Conservation (phyloP, 371 early-diverging fungal genomes). For the Chytridiales sp. region DNA sequence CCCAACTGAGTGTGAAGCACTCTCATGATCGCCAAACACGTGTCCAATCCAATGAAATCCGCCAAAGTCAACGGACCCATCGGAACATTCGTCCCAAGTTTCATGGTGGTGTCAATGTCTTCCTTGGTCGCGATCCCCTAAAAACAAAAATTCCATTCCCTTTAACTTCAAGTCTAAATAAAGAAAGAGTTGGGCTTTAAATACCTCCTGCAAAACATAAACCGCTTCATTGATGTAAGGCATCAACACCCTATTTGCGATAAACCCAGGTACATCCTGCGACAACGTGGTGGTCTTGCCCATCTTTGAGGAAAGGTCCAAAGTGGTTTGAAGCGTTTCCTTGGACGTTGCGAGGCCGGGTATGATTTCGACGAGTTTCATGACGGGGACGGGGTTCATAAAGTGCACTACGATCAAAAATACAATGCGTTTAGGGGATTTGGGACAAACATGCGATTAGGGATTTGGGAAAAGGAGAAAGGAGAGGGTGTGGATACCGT, state of each 20-base stretch:
- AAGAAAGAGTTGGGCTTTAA: slow-evolving; percentile 13
- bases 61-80: slow-evolving; percentile 98
- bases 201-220: slow-evolving; percentile 82
- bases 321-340: slow-evolving; percentile 70
- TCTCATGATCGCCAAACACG: slow-evolving; percentile 94
- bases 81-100: slow-evolving; percentile 92
- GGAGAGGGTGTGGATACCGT: too few relatives aligned
- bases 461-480: too few relatives aligned
- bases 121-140: slow-evolving; percentile 89
- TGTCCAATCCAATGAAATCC: slow-evolving; percentile 97
- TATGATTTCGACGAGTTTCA: slow-evolving; percentile 97
- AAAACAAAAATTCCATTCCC: slow-evolving; percentile 5
- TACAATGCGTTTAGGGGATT: too few relatives aligned
- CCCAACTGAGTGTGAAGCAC: slow-evolving; percentile 93
- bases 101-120: slow-evolving; percentile 98
- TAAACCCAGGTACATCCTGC: slow-evolving; percentile 94
- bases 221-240: slow-evolving; percentile 98
- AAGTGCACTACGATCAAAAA: too few relatives aligned
- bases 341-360: slow-evolving; percentile 84
- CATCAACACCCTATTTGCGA: slow-evolving; percentile 96
- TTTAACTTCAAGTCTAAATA: slow-evolving; percentile 5
- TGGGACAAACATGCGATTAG: too few relatives aligned
- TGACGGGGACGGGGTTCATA: slow-evolving; percentile 85
- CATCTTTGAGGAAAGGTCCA: slow-evolving; percentile 78
- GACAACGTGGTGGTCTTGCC: slow-evolving; percentile 89